These are phyloP conservation scores for Cutaneotrichosporon cutaneum DNA, from an alignment of 1,284 basidiomycete species.

Conservation along the genomic window DNA sequence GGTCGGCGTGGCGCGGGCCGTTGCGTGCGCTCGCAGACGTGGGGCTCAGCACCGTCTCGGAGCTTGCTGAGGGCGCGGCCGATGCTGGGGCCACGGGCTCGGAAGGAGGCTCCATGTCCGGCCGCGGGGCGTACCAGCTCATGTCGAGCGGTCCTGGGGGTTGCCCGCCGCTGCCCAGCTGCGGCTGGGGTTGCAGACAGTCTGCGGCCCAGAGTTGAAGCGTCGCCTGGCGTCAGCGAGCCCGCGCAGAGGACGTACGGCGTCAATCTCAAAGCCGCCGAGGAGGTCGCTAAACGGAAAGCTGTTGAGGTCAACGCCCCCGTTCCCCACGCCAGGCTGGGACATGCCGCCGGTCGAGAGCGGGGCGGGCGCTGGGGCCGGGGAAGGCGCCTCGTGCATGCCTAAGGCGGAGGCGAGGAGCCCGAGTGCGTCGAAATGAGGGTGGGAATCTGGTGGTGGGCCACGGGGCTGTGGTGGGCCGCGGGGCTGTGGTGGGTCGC, in stretches of 20 bases:
- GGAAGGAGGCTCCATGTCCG: not conserved
- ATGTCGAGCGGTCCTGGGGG: not conserved
- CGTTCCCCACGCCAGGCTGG: not conserved
- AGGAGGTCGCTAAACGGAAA: conserved; percentile 1
- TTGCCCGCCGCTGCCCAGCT: not conserved
- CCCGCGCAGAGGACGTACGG: not conserved
- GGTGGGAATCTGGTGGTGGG: not conserved
- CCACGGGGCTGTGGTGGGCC: not conserved
- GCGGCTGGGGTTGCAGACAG: conserved; percentile 1
- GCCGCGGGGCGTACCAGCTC: not conserved
- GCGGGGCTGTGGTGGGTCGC: not conserved
- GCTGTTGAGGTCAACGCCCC: not conserved
- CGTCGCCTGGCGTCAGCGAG: not conserved
- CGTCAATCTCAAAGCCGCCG: not conserved
- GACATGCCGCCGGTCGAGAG: not conserved
- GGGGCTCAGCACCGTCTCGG: not conserved
- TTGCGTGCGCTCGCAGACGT: not conserved
- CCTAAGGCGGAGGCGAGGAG: not conserved
- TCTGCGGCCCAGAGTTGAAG: not conserved
- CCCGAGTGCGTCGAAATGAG: not conserved
- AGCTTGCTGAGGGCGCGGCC: not conserved
- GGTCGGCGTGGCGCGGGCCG: not conserved
- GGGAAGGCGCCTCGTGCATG: not conserved
- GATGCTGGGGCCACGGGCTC: not conserved
- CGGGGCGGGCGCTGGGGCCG: not conserved